Conservation (phyloP, 495 filamentous ascomycete genomes). For the Aspergillus saccharolyticus region DNA sequence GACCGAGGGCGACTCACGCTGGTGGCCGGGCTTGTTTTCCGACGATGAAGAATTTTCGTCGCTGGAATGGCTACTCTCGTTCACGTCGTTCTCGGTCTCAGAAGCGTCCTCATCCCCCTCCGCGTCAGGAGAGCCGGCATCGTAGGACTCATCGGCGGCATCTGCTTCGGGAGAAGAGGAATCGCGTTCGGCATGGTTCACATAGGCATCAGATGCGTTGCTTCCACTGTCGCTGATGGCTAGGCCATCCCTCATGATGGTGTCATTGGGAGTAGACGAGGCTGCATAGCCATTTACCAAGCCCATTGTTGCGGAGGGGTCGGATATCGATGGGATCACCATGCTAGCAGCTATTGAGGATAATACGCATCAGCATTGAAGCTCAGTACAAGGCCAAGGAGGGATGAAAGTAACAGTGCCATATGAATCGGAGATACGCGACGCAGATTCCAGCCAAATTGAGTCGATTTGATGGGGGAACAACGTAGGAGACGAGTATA, state of each 20-base stretch:
- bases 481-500: slow-evolving; percentile 28
- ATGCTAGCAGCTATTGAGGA: slow-evolving; percentile 44
- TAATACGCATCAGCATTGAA: slow-evolving; percentile 45
- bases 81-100: slow-evolving; percentile 59
- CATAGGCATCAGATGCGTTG: slow-evolving; percentile 46
- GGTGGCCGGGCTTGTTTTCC: slow-evolving; percentile 57
- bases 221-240: slow-evolving; percentile 48
- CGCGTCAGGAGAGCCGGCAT: slow-evolving; percentile 33
- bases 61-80: slow-evolving; percentile 43
- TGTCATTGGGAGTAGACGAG: slow-evolving; percentile 33
- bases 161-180: slow-evolving; percentile 55
- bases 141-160: slow-evolving; percentile 55
- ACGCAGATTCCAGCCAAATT: slow-evolving; percentile 25
- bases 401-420: slow-evolving; percentile 16
- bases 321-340: slow-evolving; percentile 48
- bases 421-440: slow-evolving; percentile 33
- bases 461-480: slow-evolving; percentile 24
- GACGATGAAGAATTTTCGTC: slow-evolving; percentile 63
- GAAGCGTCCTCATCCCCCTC: slow-evolving; percentile 73
- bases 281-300: slow-evolving; percentile 47
- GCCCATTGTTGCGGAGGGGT: slow-evolving; percentile 35
- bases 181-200: slow-evolving; percentile 39
- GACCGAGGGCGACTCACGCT: slow-evolving; percentile 67
- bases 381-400: slow-evolving; percentile 22
- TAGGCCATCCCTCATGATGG: slow-evolving; percentile 32